Conservation (phyloP, 345 rosid genomes). For the Schrenkiella parvula region DNA sequence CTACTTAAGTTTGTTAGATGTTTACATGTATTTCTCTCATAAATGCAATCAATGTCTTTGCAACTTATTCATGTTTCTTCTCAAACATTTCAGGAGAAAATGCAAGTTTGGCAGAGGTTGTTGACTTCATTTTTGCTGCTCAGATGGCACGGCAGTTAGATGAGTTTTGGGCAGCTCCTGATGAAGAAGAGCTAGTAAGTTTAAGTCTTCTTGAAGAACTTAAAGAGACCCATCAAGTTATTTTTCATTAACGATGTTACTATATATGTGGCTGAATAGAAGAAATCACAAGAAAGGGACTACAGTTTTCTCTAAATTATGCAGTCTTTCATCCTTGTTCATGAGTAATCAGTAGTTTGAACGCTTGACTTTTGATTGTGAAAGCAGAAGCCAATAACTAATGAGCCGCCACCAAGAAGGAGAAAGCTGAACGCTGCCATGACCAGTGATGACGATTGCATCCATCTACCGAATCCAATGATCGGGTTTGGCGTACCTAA, state of each 20-base stretch:
- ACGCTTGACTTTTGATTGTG: not conserved
- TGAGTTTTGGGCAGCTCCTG: not conserved
- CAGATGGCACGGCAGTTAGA: conserved; percentile 21
- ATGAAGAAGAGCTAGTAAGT: conserved; percentile 6
- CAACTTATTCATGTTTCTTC: not conserved
- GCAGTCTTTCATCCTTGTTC: not conserved
- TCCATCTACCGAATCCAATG: conserved; percentile 29
- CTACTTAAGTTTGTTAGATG: not conserved
- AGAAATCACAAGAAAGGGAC: not conserved
- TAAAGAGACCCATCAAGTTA: not conserved
- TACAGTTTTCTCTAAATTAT: not conserved
- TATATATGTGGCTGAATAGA: not conserved
- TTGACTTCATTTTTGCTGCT: conserved; percentile 33
- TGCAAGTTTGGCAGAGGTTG: conserved; percentile 16
- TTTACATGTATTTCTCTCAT: not conserved
- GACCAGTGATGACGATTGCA: not conserved
- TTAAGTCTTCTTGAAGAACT: not conserved
- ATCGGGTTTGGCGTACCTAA: conserved; percentile 33
- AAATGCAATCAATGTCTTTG: not conserved
- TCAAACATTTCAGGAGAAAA: conserved; percentile 1
- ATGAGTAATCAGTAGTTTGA: no score
- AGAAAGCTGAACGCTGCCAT: not conserved
- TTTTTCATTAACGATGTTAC: not conserved
- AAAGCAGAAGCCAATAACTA: conserved; percentile 3
- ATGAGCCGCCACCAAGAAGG: not conserved